These are phyloP conservation scores for Yamadazyma sp. DNA, from an alignment of 805 yeast species.

Conservation along the genomic window DNA sequence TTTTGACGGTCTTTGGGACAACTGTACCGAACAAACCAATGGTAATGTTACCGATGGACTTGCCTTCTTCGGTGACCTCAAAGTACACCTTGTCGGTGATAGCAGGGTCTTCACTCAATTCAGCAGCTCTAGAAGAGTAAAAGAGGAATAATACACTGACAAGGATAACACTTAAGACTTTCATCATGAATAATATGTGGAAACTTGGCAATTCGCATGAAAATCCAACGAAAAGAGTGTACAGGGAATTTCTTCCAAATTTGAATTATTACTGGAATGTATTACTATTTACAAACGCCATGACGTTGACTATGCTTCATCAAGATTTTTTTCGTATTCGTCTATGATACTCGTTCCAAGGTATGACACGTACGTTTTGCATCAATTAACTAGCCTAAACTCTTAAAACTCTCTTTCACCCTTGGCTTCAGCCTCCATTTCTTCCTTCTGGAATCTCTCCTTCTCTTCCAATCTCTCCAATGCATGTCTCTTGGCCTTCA, in stretches of 20 bases:
- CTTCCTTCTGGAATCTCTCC: conserved; percentile 37
- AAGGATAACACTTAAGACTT: conserved; percentile 14
- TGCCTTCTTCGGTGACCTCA: conserved; percentile 80
- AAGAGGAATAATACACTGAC: conserved; percentile 12
- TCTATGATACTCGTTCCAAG: no score
- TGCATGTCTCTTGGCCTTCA: conserved; percentile 57
- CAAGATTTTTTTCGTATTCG: no score
- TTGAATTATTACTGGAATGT: no score
- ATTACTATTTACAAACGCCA: no score
- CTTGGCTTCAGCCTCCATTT: conserved; percentile 41
- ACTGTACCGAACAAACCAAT: conserved; percentile 87
- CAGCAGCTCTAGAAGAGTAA: conserved; percentile 9
- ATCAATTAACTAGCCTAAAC: no score
- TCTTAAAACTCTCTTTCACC: conserved; percentile 42
- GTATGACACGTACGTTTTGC: no score
- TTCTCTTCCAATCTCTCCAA: conserved; percentile 55
- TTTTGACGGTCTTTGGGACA: conserved; percentile 94
- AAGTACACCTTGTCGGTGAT: conserved; percentile 82
- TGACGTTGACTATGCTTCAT: no score
- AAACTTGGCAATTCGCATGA: no score
- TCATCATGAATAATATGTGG: conserved; percentile 18
- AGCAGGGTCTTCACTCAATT: conserved; percentile 44
- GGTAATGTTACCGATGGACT: conserved; percentile 75
- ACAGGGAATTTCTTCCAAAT: no score
- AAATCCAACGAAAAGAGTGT: no score